Percentiles rank a stretch among this genome's conserved stretches.
Conservation (phyloP, 129 eudicot genomes). For the Pseudognaphalium luteoalbum region DNA sequence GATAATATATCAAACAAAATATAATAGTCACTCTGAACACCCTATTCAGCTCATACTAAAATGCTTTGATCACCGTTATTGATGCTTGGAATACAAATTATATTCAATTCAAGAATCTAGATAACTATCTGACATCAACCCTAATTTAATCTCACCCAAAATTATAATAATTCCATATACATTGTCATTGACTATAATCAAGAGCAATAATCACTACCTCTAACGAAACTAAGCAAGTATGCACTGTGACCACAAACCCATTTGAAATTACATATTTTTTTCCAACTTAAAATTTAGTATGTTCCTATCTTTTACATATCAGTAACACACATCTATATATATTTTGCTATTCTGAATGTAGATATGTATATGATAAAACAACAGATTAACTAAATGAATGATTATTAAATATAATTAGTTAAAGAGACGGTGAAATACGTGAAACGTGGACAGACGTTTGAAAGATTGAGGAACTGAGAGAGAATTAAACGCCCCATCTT, state of each 20-base stretch:
- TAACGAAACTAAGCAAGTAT: neutral
- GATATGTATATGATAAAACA: too few relatives aligned
- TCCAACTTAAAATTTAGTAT: constrained; percentile 12
- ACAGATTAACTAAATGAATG: neutral
- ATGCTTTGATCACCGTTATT: neutral
- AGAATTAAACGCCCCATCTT: constrained; percentile 58
- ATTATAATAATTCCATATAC: neutral
- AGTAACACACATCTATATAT: neutral
- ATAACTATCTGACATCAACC: neutral
- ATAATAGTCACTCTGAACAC: neutral
- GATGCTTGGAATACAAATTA: neutral
- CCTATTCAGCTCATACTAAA: neutral
- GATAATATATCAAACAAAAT: constrained; percentile 22
- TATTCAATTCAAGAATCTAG: neutral
- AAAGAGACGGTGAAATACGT: constrained; percentile 36
- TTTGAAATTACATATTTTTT: neutral
- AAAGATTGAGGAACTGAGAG: constrained; percentile 59
- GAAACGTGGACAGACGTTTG: constrained; percentile 60
- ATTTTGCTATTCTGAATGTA: constrained; percentile 10
- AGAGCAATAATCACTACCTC: neutral
- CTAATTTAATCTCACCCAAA: neutral
- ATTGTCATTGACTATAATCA: constrained; percentile 2
- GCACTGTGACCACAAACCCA: constrained; percentile 10
- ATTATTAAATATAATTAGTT: too few relatives aligned
- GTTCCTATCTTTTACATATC: neutral